Base-by-base conservation (phyloP, 176 grass and related monocot genomes). In the Oryza nivara region DNA sequence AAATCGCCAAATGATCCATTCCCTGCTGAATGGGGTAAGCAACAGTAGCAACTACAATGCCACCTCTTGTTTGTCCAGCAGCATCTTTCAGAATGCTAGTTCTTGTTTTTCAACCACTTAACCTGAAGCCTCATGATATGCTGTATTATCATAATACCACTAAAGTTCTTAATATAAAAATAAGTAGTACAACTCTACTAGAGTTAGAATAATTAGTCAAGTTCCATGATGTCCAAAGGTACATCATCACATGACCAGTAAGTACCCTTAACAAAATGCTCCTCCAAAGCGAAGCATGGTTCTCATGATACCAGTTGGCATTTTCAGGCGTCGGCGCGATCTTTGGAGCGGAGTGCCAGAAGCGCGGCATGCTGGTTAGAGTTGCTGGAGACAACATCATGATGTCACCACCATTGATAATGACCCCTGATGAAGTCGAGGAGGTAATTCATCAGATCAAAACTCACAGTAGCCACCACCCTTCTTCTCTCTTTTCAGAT, bases 321-420 rank as follows among this genome's bases (percentile, higher is more conserved):
- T 34, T 84, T 89, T 92, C 89, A 99, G 96, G 88, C 3, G 96
- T 99, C 14, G 96, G 93, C 65, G 64, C 91, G 3, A 99, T 99
- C 70, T 99, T 99, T 80, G 96, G 93, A 73, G 61, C 77, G 26
- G 93, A 99, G 74, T 99, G 93, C 51, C 88, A 94, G 81, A 99
- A 96, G 78, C 93, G 91, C 4, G 91, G 96, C 64, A 91, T 96
- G 89, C 75, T 99, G 76, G 88, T 96, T 65, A 85, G 96, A 83
- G 88, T 99, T 83, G 89, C 96, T 3, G 96, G 91, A 13, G 96
- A 99, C 35, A 92, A 30, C 6, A 99, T 96, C 75, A 99, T 99
- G 96, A 99, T 99, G 93, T 94, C 91, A 2, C 96, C 96, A 3
- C 76, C 96, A 66, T 85, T 95, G 73, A 77, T 90, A 68, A 96